phyloP scores from a whole-genome alignment of 257 asterid genomes.

The Rauvolfia tetraphylla region DNA sequence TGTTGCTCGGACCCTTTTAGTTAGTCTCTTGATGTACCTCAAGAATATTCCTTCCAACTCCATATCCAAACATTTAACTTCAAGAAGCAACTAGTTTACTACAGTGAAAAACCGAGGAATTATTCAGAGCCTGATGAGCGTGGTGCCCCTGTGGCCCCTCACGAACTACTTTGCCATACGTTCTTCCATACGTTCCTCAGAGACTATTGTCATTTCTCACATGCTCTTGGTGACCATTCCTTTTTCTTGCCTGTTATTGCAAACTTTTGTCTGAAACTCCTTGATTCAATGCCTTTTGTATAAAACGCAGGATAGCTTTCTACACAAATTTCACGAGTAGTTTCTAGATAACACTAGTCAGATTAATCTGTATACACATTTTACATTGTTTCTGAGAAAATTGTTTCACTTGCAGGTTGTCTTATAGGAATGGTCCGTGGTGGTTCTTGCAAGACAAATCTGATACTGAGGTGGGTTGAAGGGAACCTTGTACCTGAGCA shows the following conservation, averaged over 20 bases:
- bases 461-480: background rate
- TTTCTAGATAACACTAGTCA: background rate
- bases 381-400: background rate
- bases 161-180: background rate
- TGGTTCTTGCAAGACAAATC: constrained; percentile 43
- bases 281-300: background rate
- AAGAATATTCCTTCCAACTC: too few species aligned
- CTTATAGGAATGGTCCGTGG: constrained; percentile 42
- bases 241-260: background rate
- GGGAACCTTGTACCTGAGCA: background rate
- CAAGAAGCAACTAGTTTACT: too few species aligned
- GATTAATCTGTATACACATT: background rate
- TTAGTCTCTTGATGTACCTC: too few species aligned
- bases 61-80: too few species aligned
- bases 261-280: background rate
- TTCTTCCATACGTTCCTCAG: too few species aligned
- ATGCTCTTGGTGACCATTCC: too few species aligned
- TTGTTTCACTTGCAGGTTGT: constrained; percentile 27
- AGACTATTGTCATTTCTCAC: too few species aligned
- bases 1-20: too few species aligned
- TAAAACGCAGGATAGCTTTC: background rate
- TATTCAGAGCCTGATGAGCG: background rate
- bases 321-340: background rate
- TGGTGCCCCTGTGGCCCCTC: background rate
- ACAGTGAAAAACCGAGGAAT: too few species aligned